phyloP scores from a whole-genome alignment of 2,329 filamentous ascomycete genomes.

The Plectosphaerella sp. region DNA sequence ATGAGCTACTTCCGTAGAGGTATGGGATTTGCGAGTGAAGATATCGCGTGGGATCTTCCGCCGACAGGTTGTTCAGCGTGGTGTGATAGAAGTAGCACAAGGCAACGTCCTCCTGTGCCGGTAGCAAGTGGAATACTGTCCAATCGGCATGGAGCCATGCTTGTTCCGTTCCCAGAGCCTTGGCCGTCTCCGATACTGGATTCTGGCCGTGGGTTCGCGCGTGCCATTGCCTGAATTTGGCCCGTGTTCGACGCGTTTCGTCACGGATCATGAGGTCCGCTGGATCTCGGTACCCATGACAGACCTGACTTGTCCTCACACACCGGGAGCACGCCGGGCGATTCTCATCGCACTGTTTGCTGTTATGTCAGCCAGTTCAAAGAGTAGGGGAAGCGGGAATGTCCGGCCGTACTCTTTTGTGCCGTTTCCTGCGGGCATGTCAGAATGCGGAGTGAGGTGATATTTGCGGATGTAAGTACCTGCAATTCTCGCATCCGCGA shows the following conservation, averaged over 20 bases:
- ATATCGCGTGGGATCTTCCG: constrained; percentile 4
- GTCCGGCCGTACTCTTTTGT: constrained; percentile 5
- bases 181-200: not conserved
- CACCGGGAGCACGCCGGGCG: constrained; percentile 7
- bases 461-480: constrained; percentile 1
- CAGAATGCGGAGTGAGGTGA: not conserved
- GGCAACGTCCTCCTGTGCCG: constrained; percentile 3
- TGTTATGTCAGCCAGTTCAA: not conserved
- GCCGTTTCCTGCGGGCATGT: constrained; percentile 4
- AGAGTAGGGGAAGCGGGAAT: not conserved
- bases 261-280: constrained; percentile 6
- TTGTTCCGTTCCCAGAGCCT: not conserved
- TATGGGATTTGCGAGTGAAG: constrained; percentile 5
- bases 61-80: constrained; percentile 4
- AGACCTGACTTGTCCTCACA: constrained; percentile 4
- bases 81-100: constrained; percentile 8
- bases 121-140: not conserved
- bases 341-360: constrained; percentile 9
- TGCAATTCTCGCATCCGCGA: constrained; percentile 10
- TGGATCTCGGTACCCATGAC: constrained; percentile 7
- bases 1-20: constrained; percentile 1
- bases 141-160: too few species aligned
- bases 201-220: not conserved
- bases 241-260: constrained; percentile 2
- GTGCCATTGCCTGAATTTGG: not conserved